These are phyloP conservation scores for Blumeriella jaapii DNA, from an alignment of 2,329 filamentous ascomycete genomes.

Conservation along the genomic window DNA sequence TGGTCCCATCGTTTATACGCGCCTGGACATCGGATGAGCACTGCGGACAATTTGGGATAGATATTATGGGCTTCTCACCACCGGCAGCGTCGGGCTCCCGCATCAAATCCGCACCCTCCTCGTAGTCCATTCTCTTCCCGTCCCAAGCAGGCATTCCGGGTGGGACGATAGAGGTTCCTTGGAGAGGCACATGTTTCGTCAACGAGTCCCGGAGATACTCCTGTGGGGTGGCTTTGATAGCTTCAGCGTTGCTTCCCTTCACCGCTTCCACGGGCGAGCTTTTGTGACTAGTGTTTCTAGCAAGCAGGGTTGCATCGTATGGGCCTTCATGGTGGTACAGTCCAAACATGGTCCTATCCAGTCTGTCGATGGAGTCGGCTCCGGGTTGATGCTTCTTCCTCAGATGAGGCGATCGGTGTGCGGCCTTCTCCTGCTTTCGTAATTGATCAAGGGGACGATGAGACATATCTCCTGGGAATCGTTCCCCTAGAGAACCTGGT, in stretches of 20 bases:
- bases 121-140: slow-evolving; percentile 63
- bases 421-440: slow-evolving; percentile 48
- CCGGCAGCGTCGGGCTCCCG: slow-evolving; percentile 55
- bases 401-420: slow-evolving; percentile 55
- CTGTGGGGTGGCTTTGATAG: slow-evolving; percentile 66
- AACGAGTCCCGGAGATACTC: slow-evolving; percentile 70
- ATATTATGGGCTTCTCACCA: neutral
- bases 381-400: slow-evolving; percentile 53
- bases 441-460: slow-evolving; percentile 57
- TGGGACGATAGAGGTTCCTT: slow-evolving; percentile 68
- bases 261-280: slow-evolving; percentile 69
- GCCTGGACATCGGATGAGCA: slow-evolving; percentile 34
- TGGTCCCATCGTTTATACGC: slow-evolving; percentile 67
- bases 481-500: slow-evolving; percentile 38
- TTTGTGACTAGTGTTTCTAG: slow-evolving; percentile 55
- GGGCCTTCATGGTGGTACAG: slow-evolving; percentile 84
- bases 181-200: slow-evolving; percentile 61
- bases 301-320: slow-evolving; percentile 70
- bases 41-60: neutral
- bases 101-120: slow-evolving; percentile 82
- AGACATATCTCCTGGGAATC: slow-evolving; percentile 53
- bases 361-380: slow-evolving; percentile 68
- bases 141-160: slow-evolving; percentile 53
- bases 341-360: slow-evolving; percentile 54
- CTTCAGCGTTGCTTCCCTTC: slow-evolving; percentile 58